Percentiles rank a stretch among this genome's conserved stretches.
These are phyloP conservation scores for Lasiodiplodia hormozganensis DNA, from an alignment of 2,329 filamentous ascomycete species.

Conservation along the genomic window DNA sequence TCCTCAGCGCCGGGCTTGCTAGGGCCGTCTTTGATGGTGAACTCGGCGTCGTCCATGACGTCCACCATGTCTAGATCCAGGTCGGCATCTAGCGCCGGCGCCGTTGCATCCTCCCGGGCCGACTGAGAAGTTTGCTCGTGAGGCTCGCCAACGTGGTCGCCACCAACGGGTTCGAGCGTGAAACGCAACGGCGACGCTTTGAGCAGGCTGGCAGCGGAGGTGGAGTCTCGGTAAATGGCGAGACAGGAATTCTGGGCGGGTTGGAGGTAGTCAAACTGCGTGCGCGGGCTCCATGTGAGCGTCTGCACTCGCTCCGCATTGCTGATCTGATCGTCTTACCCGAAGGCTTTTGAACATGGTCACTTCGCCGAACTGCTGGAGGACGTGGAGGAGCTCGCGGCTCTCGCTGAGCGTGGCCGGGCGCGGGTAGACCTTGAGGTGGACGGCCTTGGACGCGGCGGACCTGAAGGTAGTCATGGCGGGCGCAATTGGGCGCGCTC, in stretches of 20 bases:
- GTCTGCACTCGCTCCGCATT: conserved; percentile 20
- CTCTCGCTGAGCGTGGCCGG: conserved; percentile 57
- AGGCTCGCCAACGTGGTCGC: conserved; percentile 23
- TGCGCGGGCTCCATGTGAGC: conserved; percentile 27
- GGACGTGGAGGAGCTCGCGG: conserved; percentile 55
- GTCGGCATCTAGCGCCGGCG: background rate
- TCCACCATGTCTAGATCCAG: conserved; percentile 16
- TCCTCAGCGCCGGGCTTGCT: conserved; percentile 39
- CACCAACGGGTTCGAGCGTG: conserved; percentile 46
- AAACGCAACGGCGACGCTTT: conserved; percentile 56
- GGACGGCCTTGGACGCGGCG: conserved; percentile 50
- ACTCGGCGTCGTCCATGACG: conserved; percentile 33
- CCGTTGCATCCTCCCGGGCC: background rate
- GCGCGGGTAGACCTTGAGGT: conserved; percentile 55
- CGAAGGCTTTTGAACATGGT: conserved; percentile 55
- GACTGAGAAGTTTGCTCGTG: conserved; percentile 13
- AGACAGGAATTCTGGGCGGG: conserved; percentile 52
- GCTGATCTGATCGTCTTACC: conserved; percentile 36
- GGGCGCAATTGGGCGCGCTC: background rate
- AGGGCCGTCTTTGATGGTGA: conserved; percentile 20
- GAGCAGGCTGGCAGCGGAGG: conserved; percentile 50
- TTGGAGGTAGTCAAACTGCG: conserved; percentile 46
- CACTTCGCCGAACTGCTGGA: conserved; percentile 58
- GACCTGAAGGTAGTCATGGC: conserved; percentile 5
- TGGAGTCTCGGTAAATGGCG: conserved; percentile 54